Base-by-base conservation (phyloP, 176 grass and related monocot genomes). In the Musa beccarii region DNA sequence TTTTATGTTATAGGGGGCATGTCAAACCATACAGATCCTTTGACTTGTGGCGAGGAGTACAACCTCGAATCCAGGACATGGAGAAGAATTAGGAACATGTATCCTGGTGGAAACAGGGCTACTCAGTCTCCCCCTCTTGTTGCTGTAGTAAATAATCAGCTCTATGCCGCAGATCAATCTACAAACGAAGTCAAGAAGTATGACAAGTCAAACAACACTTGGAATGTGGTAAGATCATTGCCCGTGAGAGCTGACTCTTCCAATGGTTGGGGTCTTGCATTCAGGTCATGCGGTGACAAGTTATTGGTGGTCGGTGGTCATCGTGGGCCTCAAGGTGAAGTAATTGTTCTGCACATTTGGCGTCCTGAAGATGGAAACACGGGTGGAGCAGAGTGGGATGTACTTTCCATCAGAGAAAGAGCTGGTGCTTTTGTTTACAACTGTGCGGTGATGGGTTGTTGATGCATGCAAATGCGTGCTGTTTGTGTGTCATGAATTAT, bases 391-490 rank as follows among this genome's bases (percentile, higher is more conserved):
- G 87, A 93, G 77, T 96, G 93, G 93, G 89, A 96, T 79, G 81
- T 96, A 66, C 85, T 96, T 22, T 89, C 84, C 9, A 77, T 87
- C 59, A 92, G 85, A 77, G 83, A 92, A 49, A 73, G 87, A 0
- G 89, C 87, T 1, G 90, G 93, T 15, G 87, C 81, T 53, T 96
- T 96, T 43, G 93, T 96, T 66, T 79, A 92, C 82, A 96, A 96
- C 78, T 96, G 93, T 49, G 89, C 93, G 79, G 85, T 96, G 87
- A 96, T 92, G 93, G 90, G 93, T 67, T 96, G 93, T 85, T 96
- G 69, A 96, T 51, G 55, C 69, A 51, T 28, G 10, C 22, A 34
- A 15, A n/a, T 52, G 29, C 51, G 52, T 61, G 67, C 16, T 49
- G 15, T 55, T 52, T 80, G 72, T 52, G 50, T 49, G 16, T 71